Conservation (phyloP, 2,329 filamentous ascomycete species). For the Penicillium griseofulvum region DNA sequence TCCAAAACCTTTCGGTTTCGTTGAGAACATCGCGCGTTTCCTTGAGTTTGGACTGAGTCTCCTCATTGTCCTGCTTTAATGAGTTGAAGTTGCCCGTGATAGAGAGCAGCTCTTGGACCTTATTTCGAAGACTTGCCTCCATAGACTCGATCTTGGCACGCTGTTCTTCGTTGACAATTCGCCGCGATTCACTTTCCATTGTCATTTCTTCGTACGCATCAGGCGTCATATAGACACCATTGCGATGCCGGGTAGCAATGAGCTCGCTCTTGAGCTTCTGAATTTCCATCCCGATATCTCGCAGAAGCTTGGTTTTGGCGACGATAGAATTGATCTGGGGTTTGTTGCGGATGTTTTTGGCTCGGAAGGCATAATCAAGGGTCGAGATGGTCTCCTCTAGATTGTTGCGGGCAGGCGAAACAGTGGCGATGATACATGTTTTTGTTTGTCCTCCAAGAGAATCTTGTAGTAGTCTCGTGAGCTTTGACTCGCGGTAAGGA, state of each 20-base stretch:
- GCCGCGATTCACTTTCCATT: constrained; percentile 83
- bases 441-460: constrained; percentile 94
- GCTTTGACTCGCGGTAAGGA: constrained; percentile 88
- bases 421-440: constrained; percentile 96
- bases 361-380: constrained; percentile 93
- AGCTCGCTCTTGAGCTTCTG: constrained; percentile 92
- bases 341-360: constrained; percentile 98
- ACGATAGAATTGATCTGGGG: constrained; percentile 90
- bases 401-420: constrained; percentile 92
- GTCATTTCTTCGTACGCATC: constrained; percentile 89
- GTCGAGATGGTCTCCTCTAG: constrained; percentile 98
- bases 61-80: constrained; percentile 85
- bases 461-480: constrained; percentile 92
- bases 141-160: constrained; percentile 87
- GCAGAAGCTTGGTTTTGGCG: constrained; percentile 87
- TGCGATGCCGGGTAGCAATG: constrained; percentile 86
- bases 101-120: constrained; percentile 85
- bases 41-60: constrained; percentile 67
- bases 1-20: constrained; percentile 81
- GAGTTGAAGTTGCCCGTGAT: constrained; percentile 83
- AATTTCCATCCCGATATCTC: constrained; percentile 87
- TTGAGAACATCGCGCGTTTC: constrained; percentile 78
- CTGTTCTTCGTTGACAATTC: constrained; percentile 90
- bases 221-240: constrained; percentile 89
- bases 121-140: constrained; percentile 86